Conservation (phyloP, 2,329 filamentous ascomycete species). For the Capronia coronata region DNA sequence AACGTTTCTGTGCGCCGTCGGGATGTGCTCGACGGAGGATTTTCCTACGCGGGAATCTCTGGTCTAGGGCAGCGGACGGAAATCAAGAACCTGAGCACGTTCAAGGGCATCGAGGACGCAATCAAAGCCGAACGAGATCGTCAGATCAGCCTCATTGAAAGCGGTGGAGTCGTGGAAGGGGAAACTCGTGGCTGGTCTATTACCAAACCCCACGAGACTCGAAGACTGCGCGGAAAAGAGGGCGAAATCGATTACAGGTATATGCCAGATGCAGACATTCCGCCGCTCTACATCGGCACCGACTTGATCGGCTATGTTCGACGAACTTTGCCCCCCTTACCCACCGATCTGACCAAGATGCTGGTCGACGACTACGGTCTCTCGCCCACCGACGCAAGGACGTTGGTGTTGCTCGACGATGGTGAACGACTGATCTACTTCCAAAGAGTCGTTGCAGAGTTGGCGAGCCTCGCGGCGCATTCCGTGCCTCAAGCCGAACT, state of each 20-base stretch:
- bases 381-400: slow-evolving; percentile 73
- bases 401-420: slow-evolving; percentile 68
- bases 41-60: slow-evolving; percentile 52
- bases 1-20: slow-evolving; percentile 78
- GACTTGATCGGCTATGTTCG: slow-evolving; percentile 62
- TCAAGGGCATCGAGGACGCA: slow-evolving; percentile 91
- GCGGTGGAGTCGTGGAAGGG: slow-evolving; percentile 66
- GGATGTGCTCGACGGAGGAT: slow-evolving; percentile 40
- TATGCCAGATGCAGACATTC: slow-evolving; percentile 92
- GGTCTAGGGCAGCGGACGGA: slow-evolving; percentile 82
- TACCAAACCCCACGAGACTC: slow-evolving; percentile 68
- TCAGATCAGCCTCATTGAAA: slow-evolving; percentile 73
- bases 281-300: slow-evolving; percentile 66
- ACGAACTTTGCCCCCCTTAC: slow-evolving; percentile 59
- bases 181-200: slow-evolving; percentile 93
- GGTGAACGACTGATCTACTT: slow-evolving; percentile 79
- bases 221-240: slow-evolving; percentile 79
- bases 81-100: slow-evolving; percentile 93
- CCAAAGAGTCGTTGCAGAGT: slow-evolving; percentile 39
- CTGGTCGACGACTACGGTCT: slow-evolving; percentile 61
- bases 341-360: slow-evolving; percentile 61
- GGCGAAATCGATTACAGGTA: slow-evolving; percentile 97
- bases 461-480: slow-evolving; percentile 30
- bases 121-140: slow-evolving; percentile 85
- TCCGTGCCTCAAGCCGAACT: slow-evolving; percentile 31